Conservation (phyloP, 2,329 filamentous ascomycete genomes). For the Triangularia setosa region DNA sequence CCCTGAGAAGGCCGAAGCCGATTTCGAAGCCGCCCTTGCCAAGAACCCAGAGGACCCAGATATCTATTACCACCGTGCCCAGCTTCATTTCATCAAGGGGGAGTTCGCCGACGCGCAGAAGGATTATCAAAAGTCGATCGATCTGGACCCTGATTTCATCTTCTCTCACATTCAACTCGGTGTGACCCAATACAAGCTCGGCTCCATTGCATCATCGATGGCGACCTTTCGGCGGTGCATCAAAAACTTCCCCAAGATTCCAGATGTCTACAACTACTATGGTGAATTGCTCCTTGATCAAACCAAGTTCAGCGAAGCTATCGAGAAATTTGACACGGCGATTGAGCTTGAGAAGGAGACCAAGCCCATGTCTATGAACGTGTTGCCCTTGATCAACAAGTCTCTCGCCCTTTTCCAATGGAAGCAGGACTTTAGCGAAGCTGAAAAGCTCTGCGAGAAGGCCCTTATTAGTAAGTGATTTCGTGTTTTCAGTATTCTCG, state of each 20-base stretch:
- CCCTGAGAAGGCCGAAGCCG: conserved; percentile 78
- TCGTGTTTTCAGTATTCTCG: background rate
- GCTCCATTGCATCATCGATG: conserved; percentile 95
- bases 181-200: conserved; percentile 99
- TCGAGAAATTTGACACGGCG: conserved; percentile 97
- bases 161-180: conserved; percentile 99
- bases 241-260: conserved; percentile 96
- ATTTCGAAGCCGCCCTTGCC: conserved; percentile 80
- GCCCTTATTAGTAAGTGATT: conserved; percentile 83
- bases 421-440: conserved; percentile 94
- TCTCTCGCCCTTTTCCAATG: conserved; percentile 95
- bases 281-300: conserved; percentile 96
- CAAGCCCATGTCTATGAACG: conserved; percentile 95
- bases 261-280: conserved; percentile 99
- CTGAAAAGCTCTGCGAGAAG: conserved; percentile 95
- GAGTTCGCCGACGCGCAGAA: conserved; percentile 92
- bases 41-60: conserved; percentile 89
- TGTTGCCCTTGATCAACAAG: conserved; percentile 97
- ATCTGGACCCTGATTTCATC: conserved; percentile 92
- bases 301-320: conserved; percentile 89
- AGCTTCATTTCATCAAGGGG: conserved; percentile 95
- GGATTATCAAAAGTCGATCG: conserved; percentile 99
- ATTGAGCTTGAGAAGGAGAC: conserved; percentile 96
- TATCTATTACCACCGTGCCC: conserved; percentile 98
- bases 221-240: conserved; percentile 95